Percentiles rank a stretch among this genome's conserved stretches.
Conservation (phyloP, 2,329 filamentous ascomycete genomes). For the Xylaria sp. region DNA sequence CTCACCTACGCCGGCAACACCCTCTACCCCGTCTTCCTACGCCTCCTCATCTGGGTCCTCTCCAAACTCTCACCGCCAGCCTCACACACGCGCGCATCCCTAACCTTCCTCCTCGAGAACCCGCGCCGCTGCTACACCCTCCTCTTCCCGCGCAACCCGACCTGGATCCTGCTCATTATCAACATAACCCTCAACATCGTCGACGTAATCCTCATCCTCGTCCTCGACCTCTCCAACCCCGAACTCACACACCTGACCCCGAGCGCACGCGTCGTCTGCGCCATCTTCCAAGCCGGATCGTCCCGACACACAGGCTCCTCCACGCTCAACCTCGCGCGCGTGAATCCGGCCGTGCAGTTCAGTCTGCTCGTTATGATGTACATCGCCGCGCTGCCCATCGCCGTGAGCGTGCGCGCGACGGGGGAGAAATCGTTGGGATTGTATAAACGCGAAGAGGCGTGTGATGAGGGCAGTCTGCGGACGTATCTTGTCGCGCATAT, state of each 20-base stretch:
- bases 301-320: slow-evolving; percentile 7
- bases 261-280: not conserved
- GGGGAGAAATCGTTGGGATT: not conserved
- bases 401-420: not conserved
- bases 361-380: slow-evolving; percentile 17
- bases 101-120: slow-evolving; percentile 1
- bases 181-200: not conserved
- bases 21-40: slow-evolving; percentile 4
- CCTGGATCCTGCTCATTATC: not conserved
- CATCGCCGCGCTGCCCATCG: slow-evolving; percentile 12
- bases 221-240: slow-evolving; percentile 1
- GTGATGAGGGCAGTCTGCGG: not conserved
- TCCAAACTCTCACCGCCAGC: not conserved
- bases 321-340: slow-evolving; percentile 6
- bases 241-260: not conserved
- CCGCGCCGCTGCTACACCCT: slow-evolving; percentile 4
- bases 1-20: slow-evolving; percentile 4
- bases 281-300: slow-evolving; percentile 8
- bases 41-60: slow-evolving; percentile 2
- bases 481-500: slow-evolving; percentile 27
- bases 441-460: not conserved
- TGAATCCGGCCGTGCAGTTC: slow-evolving; percentile 11
- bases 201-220: not conserved
- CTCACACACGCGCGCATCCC: not conserved
- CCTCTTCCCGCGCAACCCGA: not conserved